Conservation (phyloP, 116 monocot species). For the Posidonia oceanica region DNA sequence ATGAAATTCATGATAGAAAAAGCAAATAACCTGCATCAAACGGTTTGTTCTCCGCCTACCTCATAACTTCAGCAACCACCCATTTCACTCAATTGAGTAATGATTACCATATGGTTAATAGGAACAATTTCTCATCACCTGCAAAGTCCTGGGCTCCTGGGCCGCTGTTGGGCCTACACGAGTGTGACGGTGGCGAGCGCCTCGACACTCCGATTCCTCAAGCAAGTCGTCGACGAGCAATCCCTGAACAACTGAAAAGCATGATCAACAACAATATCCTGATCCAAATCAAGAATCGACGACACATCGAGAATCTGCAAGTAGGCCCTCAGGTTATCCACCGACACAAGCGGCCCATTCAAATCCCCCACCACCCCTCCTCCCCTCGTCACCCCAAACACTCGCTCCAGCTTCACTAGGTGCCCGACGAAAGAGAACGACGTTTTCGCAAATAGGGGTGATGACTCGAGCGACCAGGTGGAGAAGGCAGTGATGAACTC, state of each 20-base stretch:
- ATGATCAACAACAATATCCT: slow-evolving; percentile 77
- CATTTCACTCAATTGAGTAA: no score
- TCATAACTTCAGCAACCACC: no score
- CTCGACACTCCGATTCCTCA: slow-evolving; percentile 89
- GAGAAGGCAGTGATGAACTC: slow-evolving; percentile 93
- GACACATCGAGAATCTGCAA: slow-evolving; percentile 85
- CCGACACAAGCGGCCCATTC: slow-evolving; percentile 50
- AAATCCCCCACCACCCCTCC: slow-evolving; percentile 24
- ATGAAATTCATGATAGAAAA: no score
- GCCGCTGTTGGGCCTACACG: slow-evolving; percentile 96
- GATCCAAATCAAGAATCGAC: slow-evolving; percentile 67
- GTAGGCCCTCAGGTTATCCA: slow-evolving; percentile 82
- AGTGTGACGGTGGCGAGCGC: slow-evolving; percentile 90
- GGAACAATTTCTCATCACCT: slow-evolving; percentile 24
- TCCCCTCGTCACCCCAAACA: slow-evolving; percentile 27
- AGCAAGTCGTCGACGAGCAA: slow-evolving; percentile 72
- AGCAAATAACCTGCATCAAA: no score
- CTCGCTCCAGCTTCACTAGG: slow-evolving; percentile 91
- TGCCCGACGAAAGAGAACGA: slow-evolving; percentile 66
- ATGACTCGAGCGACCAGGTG: slow-evolving; percentile 66
- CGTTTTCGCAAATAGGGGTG: slow-evolving; percentile 50
- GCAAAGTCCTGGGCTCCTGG: slow-evolving; percentile 86
- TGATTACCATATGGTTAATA: no score
- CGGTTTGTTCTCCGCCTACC: no score
- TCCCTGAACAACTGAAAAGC: slow-evolving; percentile 87